Evolutionary conservation across 2,329 filamentous ascomycete genomes (phyloP), one percentile per base, ranked within the genome.

Genomic region (Paecilomyces fulvus): DNA sequence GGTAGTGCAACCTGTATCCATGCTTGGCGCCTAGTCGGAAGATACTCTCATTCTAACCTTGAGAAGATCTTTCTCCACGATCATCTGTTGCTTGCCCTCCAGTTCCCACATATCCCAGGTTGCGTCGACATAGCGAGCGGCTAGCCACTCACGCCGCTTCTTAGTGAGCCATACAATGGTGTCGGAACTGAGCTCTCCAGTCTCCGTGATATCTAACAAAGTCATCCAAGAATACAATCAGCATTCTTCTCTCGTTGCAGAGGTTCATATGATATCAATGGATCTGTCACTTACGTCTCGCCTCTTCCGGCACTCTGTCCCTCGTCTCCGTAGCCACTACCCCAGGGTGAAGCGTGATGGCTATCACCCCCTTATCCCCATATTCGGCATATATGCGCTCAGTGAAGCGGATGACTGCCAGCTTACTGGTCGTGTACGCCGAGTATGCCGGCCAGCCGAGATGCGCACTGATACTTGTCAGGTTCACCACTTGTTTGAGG

Each of bases 311-410:
- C 56, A 74, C 60, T 31, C 64, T 65, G n/a, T 43, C 54, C 3
- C 60, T 61, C 57, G 76, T 56, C 9, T 77, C 70, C 3, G 77
- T 79, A n/a, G 61, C 55, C 5, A 75, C 64, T 1, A 67, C 68
- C 1, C 72, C 75, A 1, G 75, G 74, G 62, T 79, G 73, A 0
- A 79, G 54, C 1, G 67, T 64, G 51, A 74, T 75, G 4, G 73
- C 68, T 14, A 77, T 49, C 2, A 79, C 53, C 2, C 77, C 77
- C 59, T 79, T 37, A 49, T 71, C 61, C 2, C 61, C 69, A 61
- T 81, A 77, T 50, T 83, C 81, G 0, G 65, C 65, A 43, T 72
- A 69, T 8, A 80, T 59, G 59, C 75, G 78, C 62, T 83, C 80
- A 0, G 75, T 78, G 49, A 83, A 71, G 10, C 79, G 70, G 14